These are phyloP conservation scores for Rhodomyrtus psidioides DNA, from an alignment of 441 rosid genomes.

Conservation along the genomic window DNA sequence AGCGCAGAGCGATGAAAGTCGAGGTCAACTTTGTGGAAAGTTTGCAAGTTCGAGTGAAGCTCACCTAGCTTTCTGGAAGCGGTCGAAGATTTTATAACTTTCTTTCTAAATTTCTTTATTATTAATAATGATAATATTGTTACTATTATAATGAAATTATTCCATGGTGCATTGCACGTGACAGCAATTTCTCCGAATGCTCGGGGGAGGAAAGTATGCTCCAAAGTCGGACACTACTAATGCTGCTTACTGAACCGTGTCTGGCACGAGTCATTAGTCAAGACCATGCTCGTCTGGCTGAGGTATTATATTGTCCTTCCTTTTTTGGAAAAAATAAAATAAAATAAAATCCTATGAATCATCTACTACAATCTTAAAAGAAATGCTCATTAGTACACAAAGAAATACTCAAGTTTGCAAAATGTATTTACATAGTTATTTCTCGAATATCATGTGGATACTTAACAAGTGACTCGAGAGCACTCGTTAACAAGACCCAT, in stretches of 20 bases:
- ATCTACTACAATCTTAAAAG: background rate
- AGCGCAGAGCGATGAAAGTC: background rate
- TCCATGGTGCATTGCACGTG: background rate
- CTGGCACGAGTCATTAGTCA: background rate
- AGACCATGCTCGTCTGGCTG: background rate
- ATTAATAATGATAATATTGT: background rate
- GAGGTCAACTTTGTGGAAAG: background rate
- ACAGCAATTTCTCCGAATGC: background rate
- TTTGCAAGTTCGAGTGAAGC: background rate
- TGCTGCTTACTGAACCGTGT: background rate
- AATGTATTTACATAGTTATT: background rate
- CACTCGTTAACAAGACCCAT: fast-evolving
- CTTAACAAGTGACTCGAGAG: background rate
- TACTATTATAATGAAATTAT: background rate
- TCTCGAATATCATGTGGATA: background rate
- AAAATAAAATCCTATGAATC: background rate
- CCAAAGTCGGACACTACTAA: background rate
- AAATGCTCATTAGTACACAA: background rate
- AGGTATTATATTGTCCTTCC: background rate
- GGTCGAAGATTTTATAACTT: background rate
- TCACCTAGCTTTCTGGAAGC: background rate
- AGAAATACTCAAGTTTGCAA: background rate
- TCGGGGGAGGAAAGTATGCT: background rate
- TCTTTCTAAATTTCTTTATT: background rate
- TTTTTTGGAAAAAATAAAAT: too few species aligned